These are phyloP conservation scores for Metarhizium rileyi DNA, from an alignment of 2,329 filamentous ascomycete species.

Conservation along the genomic window DNA sequence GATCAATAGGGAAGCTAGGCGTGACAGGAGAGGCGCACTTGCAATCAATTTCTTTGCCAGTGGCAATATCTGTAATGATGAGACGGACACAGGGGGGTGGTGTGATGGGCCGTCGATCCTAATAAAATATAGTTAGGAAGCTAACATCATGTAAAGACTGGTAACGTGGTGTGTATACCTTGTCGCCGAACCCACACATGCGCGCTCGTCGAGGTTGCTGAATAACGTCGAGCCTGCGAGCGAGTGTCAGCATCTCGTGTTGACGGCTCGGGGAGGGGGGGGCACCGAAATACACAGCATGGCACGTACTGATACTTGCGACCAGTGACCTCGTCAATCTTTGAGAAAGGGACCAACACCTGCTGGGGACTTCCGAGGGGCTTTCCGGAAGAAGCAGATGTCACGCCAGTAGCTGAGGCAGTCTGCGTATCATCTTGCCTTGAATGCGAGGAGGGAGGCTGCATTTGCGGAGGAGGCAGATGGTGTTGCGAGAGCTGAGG, in stretches of 20 bases:
- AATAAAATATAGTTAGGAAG: constrained; percentile 8
- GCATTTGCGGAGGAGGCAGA: constrained; percentile 10
- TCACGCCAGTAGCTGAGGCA: neutral
- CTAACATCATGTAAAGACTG: neutral
- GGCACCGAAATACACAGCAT: neutral
- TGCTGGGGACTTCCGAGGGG: constrained; percentile 10
- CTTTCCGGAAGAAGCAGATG: constrained; percentile 9
- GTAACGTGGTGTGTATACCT: constrained; percentile 42
- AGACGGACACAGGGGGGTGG: constrained; percentile 87
- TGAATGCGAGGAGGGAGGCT: constrained; percentile 9
- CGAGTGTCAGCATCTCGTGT: constrained; percentile 10
- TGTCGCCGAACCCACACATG: constrained; percentile 99
- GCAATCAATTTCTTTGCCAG: constrained; percentile 73
- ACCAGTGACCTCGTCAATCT: constrained; percentile 24
- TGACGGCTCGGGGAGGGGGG: too few species aligned
- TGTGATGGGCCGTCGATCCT: constrained; percentile 93
- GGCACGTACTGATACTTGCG: constrained; percentile 25
- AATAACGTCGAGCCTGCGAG: constrained; percentile 59
- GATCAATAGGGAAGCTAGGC: neutral
- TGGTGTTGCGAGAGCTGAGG: constrained; percentile 8
- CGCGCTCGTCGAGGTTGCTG: constrained; percentile 89
- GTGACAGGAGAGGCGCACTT: constrained; percentile 47
- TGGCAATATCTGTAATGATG: constrained; percentile 63
- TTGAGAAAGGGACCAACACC: constrained; percentile 20
- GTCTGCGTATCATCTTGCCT: constrained; percentile 15